These are phyloP conservation scores for Tylopilus plumbeoviolaceoides DNA, from an alignment of 768 basidiomycete species.

Conservation along the genomic window DNA sequence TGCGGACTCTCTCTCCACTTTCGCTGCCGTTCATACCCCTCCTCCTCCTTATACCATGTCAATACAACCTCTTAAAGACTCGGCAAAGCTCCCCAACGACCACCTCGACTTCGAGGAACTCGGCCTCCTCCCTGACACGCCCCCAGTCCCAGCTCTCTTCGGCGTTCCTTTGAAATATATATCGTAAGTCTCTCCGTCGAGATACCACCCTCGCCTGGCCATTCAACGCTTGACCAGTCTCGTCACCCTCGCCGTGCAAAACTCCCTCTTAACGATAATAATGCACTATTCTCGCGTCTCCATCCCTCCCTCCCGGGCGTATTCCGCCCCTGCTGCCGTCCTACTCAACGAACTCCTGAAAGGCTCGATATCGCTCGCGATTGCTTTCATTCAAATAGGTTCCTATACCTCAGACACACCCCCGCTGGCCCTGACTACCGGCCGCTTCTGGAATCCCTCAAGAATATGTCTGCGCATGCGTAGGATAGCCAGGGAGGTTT, in stretches of 20 bases:
- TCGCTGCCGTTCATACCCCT: slow-evolving; percentile 7
- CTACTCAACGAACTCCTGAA: slow-evolving; percentile 94
- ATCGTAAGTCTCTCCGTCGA: slow-evolving; percentile 43
- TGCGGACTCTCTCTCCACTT: not conserved
- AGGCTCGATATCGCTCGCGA: slow-evolving; percentile 77
- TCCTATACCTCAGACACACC: slow-evolving; percentile 27
- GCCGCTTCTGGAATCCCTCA: slow-evolving; percentile 36
- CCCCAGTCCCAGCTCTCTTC: slow-evolving; percentile 51
- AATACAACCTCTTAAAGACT: slow-evolving; percentile 3
- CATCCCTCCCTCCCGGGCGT: slow-evolving; percentile 66
- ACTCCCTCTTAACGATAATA: slow-evolving; percentile 84
- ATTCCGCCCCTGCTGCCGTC: slow-evolving; percentile 93
- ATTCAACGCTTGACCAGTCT: slow-evolving; percentile 42
- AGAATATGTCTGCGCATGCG: slow-evolving; percentile 45
- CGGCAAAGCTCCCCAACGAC: slow-evolving; percentile 29
- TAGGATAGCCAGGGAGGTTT: slow-evolving; percentile 62
- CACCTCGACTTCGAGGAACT: slow-evolving; percentile 46
- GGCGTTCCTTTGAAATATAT: slow-evolving; percentile 78
- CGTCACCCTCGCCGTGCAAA: slow-evolving; percentile 87
- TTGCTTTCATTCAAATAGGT: slow-evolving; percentile 72
- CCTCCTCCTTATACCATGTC: slow-evolving; percentile 19
- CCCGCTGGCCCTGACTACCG: slow-evolving; percentile 28
- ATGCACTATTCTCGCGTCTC: slow-evolving; percentile 96
- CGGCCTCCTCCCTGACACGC: slow-evolving; percentile 36
- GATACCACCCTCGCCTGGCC: not conserved